Evolutionary conservation across 2,329 filamentous ascomycete genomes (phyloP).

Genomic region (Colletotrichum ledebouriae): DNA sequence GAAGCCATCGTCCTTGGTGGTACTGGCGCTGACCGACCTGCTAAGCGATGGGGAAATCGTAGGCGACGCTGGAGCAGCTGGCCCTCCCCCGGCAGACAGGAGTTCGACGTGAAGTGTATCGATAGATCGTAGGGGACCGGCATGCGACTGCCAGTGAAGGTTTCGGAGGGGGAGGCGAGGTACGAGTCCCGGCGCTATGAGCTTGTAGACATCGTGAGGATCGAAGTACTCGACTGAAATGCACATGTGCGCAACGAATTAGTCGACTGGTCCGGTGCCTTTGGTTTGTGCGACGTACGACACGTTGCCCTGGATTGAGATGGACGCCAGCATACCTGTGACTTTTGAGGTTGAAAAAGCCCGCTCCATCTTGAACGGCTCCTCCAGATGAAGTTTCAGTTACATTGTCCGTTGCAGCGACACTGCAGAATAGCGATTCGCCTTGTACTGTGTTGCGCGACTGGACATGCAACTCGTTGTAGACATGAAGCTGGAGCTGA

Average conservation of each 20-base stretch:
- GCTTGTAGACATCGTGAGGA: conserved; percentile 87
- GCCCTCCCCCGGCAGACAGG: conserved; percentile 69
- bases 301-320: conserved; percentile 3
- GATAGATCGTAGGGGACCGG: conserved; percentile 91
- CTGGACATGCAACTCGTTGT: conserved; percentile 7
- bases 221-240: conserved; percentile 92
- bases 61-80: conserved; percentile 51
- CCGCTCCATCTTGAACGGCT: conserved; percentile 70
- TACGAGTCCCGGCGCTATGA: conserved; percentile 82
- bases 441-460: conserved; percentile 3
- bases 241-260: conserved; percentile 19
- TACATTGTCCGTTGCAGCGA: conserved; percentile 31
- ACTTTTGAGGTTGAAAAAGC: conserved; percentile 81
- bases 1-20: conserved; percentile 69
- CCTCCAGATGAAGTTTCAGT: conserved; percentile 34
- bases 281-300: conserved; percentile 16
- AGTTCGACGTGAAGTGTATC: conserved; percentile 92
- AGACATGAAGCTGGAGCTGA: too few species aligned
- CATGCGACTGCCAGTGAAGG: conserved; percentile 96
- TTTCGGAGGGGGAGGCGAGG: conserved; percentile 88
- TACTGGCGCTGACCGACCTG: conserved; percentile 51
- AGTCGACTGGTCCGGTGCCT: not conserved
- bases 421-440: conserved; percentile 9
- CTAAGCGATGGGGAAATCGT: conserved; percentile 47
- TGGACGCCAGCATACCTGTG: conserved; percentile 66